These are phyloP conservation scores for Penicillium verrucosum DNA, from an alignment of 2,329 filamentous ascomycete genomes.

Conservation along the genomic window DNA sequence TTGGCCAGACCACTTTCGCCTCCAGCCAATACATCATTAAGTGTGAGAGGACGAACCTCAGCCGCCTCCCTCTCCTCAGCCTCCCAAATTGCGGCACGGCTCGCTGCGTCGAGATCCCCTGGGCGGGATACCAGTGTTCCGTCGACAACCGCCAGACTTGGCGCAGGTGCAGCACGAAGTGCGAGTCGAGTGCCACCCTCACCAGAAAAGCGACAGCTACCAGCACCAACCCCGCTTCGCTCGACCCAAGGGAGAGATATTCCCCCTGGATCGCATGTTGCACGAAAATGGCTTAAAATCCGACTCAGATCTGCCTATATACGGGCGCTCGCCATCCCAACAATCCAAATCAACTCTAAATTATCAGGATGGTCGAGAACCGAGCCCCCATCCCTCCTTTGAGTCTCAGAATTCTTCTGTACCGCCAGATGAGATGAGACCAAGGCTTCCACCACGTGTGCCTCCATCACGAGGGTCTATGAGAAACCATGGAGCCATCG, in stretches of 20 bases:
- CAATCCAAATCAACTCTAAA: conserved; percentile 10
- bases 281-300: conserved; percentile 12
- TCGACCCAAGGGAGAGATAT: conserved; percentile 3
- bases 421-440: conserved; percentile 20
- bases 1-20: conserved; percentile 26
- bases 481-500: conserved; percentile 10
- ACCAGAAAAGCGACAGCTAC: conserved; percentile 19
- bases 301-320: conserved; percentile 5
- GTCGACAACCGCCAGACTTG: conserved; percentile 13
- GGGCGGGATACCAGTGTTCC: conserved; percentile 16
- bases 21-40: conserved; percentile 4
- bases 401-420: conserved; percentile 12
- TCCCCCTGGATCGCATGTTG: conserved; percentile 12
- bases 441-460: conserved; percentile 27
- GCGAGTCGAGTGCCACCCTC: conserved; percentile 16
- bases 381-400: conserved; percentile 17
- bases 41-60: conserved; percentile 11
- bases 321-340: conserved; percentile 9
- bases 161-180: conserved; percentile 19
- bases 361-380: conserved; percentile 5
- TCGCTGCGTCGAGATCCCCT: conserved; percentile 33
- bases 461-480: conserved; percentile 12
- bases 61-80: conserved; percentile 19
- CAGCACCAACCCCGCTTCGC: conserved; percentile 26
- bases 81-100: conserved; percentile 36